Base-by-base conservation (phyloP, 2,329 filamentous ascomycete species). In the Talaromyces sp. region DNA sequence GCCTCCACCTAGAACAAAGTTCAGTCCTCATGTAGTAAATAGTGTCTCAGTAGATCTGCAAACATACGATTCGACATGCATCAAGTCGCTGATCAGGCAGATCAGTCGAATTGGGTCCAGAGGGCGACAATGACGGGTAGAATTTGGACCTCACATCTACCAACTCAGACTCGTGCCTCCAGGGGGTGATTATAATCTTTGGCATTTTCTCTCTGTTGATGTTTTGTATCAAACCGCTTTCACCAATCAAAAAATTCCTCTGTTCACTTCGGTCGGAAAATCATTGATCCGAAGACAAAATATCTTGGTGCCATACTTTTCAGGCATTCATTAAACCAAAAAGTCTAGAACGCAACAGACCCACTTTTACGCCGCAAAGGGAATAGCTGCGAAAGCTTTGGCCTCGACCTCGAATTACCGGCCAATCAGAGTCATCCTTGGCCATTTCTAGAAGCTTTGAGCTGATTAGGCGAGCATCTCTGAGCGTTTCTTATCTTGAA, bases 141-240 rank as follows among this genome's bases (percentile, higher is more conserved):
- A 77, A 76, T 58, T 75, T 67, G 56, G 59, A 62, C 54, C 74
- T 71, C 53, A 76, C 70, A 10, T 66, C 62, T 31, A 75, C 62
- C 50, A 77, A 65, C 56, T 75, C 67, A 2, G 69, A 67, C 36
- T 68, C 64, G 13, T 69, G 65, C 60, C 75, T 76, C 74, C 74
- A 77, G 31, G 74, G 71, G 5, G 74, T 76, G 57, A 77, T 75
- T 28, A 70, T 64, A 36, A 76, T 64, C 58, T 71, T 75, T 11
- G 74, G 68, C 74, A 77, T 76, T 60, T 55, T 39, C 7, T 36
- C n/a, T 1, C 3, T 37, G 35, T 37, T 35, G 33, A 36, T 39
- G 10, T 35, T 19, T n/a, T n/a, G n/a, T 21, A 33, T 35, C 45
- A 33, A n/a, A 48, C 28, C 45, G 28, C 21, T 25, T 13, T 39